Base-by-base conservation (phyloP, 768 basidiomycete genomes). In the Tylopilus plumbeoviolaceoides region DNA sequence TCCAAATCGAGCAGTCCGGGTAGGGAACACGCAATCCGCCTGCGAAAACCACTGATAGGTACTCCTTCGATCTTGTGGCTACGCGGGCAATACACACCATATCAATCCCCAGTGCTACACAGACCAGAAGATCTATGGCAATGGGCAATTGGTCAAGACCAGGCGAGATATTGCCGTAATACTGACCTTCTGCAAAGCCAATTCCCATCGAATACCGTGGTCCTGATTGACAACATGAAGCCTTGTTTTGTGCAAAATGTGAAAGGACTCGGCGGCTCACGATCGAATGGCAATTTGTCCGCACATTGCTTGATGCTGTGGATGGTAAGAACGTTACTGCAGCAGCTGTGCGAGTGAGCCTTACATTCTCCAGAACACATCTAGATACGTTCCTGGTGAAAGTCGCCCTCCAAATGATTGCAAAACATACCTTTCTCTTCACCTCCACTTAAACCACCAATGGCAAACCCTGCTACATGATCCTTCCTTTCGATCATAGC, bases 11-110 rank as follows among this genome's bases (percentile, higher is more conserved):
- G 92, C 93, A 1, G 93, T 95, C 53, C 93, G 80, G 2, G 92
- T 95, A 30, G 92, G 93, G 62, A 93, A 95, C 11, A 95, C 92
- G 57, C 92, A 95, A 65, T 95, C 92, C 0, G 91, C 91, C 90
- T 91, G 54, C 10, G 48, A 18, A 50, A 45, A 15, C 11, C 6
- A 10, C n/a, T 31, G 17, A 10, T 48, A 18, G 51, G 30, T 17
- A 30, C 47, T 45, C 28, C 17, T 44, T 17, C 56, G 7, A 55
- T 21, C 9, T 21, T 35, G 7, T n/a, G 27, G 27, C 18, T 30
- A 48, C 40, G 33, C 38, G 45, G 38, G 42, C 23, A 47, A 23
- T 35, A 55, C 72, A 28, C 56, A 89, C 91, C 91, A 95, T 95
- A 63, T 95, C 92, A 28, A 95, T 79, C 14, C 92, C 92, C n/a